Evolutionary conservation across 75 land plant species (phyloP), one percentile per base, ranked within the genome.

Genomic region (Cryptomeria japonica): DNA sequence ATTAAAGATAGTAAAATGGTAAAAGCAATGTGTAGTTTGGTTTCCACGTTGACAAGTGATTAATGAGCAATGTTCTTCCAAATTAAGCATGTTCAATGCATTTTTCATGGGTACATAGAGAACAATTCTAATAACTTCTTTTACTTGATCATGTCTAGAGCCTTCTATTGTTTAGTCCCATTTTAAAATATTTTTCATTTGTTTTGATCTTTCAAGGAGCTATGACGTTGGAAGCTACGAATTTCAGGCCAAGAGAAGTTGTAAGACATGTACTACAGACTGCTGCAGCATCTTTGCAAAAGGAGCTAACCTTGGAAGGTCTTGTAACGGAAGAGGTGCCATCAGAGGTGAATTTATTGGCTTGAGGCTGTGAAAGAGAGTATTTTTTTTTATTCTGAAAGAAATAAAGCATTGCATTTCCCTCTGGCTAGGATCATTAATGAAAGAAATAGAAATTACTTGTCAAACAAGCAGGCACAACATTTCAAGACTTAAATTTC

Each of bases 201-300:
- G 46, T 32, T 47, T 78, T 87, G 87, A 34, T 87, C 22, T 87
- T 31, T 31, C 28, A 83, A 96, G 98, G 98, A 80, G 97, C 90
- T 51, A 97, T 97, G 98, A 97, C 93, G 86, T 89, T 97, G 87
- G 98, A 97, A 86, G 98, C 96, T 88, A 92, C 93, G 86, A 96
- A 95, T 72, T 97, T 97, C 86, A 88, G 97, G 78, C 98, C 97
- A 64, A 90, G 97, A 88, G 96, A 97, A 86, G 98, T 97, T 22
- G 95, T 97, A 64, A 95, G 89, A 85, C 97, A 97, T 90, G 98
- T 95, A 19, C 93, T 97, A 11, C 98, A 96, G 89, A 97, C 95
- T 68, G 95, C 98, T 75, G 94, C 95, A 42, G 98, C 97, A 79
- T 93, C 97, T 32, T 70, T 95, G 89, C 91, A 92, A 61, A 95